A percentile compares a stretch with the other conserved stretches of the same genome.
Conservation (phyloP, 192 early-diverging fungal genomes). For the Dissophora globulifera region DNA sequence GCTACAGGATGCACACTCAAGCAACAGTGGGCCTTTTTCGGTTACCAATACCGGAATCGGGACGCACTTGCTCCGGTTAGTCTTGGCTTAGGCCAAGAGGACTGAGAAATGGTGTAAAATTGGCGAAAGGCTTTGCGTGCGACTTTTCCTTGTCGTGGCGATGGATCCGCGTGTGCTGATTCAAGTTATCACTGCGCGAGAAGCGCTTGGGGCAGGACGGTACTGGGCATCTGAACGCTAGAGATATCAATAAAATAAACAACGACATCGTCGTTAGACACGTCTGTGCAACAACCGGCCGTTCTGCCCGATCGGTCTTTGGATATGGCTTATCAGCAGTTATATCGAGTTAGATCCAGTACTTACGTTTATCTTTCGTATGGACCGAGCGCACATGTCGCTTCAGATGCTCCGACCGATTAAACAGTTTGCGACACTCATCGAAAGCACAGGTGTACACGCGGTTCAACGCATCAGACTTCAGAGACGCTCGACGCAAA, state of each 20-base stretch:
- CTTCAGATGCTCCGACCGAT: constrained; percentile 67
- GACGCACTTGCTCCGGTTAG: background rate
- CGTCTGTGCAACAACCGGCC: no score
- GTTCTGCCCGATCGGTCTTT: no score
- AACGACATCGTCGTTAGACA: no score
- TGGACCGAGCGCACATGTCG: constrained; percentile 69
- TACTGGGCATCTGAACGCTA: constrained; percentile 62
- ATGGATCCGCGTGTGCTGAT: constrained; percentile 67
- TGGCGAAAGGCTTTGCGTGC: constrained; percentile 15
- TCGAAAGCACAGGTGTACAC: constrained; percentile 58
- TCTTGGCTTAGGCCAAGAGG: background rate
- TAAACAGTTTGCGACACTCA: constrained; percentile 62
- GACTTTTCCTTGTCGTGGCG: constrained; percentile 59
- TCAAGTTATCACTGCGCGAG: constrained; percentile 67
- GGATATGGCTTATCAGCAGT: no score
- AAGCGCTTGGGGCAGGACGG: constrained; percentile 61
- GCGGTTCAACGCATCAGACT: constrained; percentile 5
- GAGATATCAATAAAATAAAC: no score
- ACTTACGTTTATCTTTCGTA: constrained; percentile 70
- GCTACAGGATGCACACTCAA: no score
- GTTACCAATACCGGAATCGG: no score
- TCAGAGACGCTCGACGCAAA: constrained; percentile 28
- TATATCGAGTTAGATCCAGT: no score
- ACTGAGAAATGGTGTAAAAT: constrained; percentile 3
- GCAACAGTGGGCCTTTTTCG: no score